phyloP scores from a whole-genome alignment of 352 stramenopile genomes.

The Phytopythium montanum region DNA sequence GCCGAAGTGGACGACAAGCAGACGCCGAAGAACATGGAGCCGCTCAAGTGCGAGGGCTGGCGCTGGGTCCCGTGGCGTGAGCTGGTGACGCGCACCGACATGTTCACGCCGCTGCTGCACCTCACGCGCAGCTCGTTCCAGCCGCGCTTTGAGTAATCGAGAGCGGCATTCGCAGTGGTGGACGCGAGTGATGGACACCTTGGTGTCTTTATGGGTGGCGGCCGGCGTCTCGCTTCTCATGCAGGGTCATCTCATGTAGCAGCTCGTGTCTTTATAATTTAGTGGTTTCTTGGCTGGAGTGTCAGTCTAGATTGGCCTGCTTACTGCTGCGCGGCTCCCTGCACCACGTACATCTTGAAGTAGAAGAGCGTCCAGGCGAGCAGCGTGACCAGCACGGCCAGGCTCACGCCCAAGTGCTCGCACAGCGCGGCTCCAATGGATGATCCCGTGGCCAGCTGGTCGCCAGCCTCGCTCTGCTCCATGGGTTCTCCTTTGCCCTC shows the following conservation, averaged over 20 bases:
- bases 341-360: constrained; percentile 16
- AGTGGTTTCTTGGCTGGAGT: not conserved
- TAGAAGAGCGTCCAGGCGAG: constrained; percentile 39
- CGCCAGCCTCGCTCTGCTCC: not conserved
- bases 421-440: not conserved
- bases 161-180: not conserved
- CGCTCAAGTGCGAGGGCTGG: constrained; percentile 81
- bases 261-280: not conserved
- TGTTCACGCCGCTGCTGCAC: constrained; percentile 74
- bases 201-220: not conserved
- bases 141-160: constrained; percentile 22
- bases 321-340: constrained; percentile 3
- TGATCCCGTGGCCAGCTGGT: not conserved
- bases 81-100: constrained; percentile 50
- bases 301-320: not conserved
- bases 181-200: not conserved
- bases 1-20: constrained; percentile 46
- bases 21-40: constrained; percentile 71
- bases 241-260: not conserved
- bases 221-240: not conserved
- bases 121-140: constrained; percentile 58
- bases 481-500: not conserved
- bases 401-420: constrained; percentile 3
- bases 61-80: constrained; percentile 54
- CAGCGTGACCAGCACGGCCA: constrained; percentile 22